Percentiles rank a stretch among this genome's conserved stretches.
Evolutionary conservation across 257 asterid species (phyloP).

Genomic region (Ophiorrhiza pumila): DNA sequence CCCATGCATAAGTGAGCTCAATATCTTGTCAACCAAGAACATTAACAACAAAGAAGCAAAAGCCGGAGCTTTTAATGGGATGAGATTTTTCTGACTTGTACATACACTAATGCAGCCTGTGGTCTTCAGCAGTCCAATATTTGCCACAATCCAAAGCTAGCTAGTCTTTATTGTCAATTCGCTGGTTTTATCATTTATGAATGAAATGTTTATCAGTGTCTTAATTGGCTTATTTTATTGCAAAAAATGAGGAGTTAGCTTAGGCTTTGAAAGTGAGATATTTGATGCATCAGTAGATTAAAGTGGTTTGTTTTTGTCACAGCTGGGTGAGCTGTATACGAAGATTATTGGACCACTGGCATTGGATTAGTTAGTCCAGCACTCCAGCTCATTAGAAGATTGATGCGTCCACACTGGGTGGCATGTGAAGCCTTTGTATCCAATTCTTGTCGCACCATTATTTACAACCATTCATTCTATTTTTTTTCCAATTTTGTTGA

Average conservation of each 20-base stretch:
- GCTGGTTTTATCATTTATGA: too few species aligned
- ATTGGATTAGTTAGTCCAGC: conserved; percentile 32
- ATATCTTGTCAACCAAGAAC: too few species aligned
- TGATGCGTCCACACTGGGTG: conserved; percentile 28
- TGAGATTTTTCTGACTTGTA: too few species aligned
- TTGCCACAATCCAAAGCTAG: too few species aligned
- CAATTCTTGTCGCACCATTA: background rate
- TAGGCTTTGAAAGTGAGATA: conserved; percentile 22
- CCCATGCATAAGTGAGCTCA: too few species aligned
- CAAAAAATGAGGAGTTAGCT: background rate
- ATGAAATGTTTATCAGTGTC: conserved; percentile 18
- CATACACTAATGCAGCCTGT: too few species aligned
- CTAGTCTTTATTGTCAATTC: too few species aligned
- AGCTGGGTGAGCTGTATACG: conserved; percentile 41
- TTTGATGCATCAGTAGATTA: background rate
- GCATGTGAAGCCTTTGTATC: conserved; percentile 15
- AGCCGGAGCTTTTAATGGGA: too few species aligned
- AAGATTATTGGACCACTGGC: conserved; percentile 35
- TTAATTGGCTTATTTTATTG: conserved; percentile 3
- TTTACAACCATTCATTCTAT: background rate
- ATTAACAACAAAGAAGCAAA: too few species aligned
- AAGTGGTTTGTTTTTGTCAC: conserved; percentile 35
- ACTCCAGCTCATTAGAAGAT: conserved; percentile 52
- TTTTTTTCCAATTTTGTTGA: too few species aligned
- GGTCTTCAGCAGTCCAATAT: too few species aligned